phyloP scores from a whole-genome alignment of 225 moss, liverwort and hornwort genomes.

The Bryum argenteum region DNA sequence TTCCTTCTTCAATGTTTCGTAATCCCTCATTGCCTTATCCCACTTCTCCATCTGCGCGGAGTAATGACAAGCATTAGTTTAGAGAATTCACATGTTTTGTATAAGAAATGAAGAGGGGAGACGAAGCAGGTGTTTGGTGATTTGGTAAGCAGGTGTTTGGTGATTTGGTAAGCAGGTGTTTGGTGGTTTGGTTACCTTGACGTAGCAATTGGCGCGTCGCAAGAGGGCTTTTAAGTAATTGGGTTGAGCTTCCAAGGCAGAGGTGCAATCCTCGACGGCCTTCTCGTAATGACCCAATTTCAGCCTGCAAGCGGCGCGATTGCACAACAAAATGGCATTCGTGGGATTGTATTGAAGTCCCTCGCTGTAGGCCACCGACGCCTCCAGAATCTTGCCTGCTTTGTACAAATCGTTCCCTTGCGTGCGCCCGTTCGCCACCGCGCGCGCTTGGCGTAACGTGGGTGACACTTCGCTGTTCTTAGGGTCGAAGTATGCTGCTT shows the following conservation, averaged over 20 bases:
- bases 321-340: conserved; percentile 82
- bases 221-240: conserved; percentile 86
- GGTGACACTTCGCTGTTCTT: conserved; percentile 62
- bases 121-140: no score
- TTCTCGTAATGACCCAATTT: conserved; percentile 95
- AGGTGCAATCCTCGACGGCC: conserved; percentile 93
- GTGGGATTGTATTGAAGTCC: conserved; percentile 73
- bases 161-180: background rate
- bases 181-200: conserved; percentile 51
- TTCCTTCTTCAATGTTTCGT: conserved; percentile 74
- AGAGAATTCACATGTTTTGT: background rate
- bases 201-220: conserved; percentile 79
- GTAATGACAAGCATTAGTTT: background rate
- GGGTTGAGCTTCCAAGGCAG: conserved; percentile 91
- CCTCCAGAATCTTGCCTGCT: conserved; percentile 71
- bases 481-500: conserved; percentile 73
- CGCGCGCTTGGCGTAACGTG: conserved; percentile 66
- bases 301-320: conserved; percentile 89
- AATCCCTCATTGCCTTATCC: conserved; percentile 85
- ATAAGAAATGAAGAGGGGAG: no score
- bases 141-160: no score
- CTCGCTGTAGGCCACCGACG: conserved; percentile 82
- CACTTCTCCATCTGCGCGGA: conserved; percentile 79
- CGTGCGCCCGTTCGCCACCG: conserved; percentile 68
- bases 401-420: conserved; percentile 89